Percentiles rank a stretch among this genome's conserved stretches.
These are phyloP conservation scores for Lachancea waltii DNA, from an alignment of 805 yeast species.

Conservation along the genomic window DNA sequence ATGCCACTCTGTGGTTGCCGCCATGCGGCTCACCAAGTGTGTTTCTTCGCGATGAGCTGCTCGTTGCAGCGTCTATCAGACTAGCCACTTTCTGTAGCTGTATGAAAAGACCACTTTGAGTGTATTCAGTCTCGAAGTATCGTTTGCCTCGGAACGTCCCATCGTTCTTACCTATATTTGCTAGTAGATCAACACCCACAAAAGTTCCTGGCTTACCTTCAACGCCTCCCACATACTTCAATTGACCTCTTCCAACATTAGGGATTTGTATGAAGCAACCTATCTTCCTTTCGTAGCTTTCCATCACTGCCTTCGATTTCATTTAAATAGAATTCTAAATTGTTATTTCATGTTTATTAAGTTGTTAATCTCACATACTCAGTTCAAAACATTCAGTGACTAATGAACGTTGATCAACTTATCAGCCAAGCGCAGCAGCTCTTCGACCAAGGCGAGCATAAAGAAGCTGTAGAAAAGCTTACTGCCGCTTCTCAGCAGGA, in stretches of 20 bases:
- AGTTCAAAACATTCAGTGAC: no score
- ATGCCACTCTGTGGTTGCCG: slow-evolving; percentile 10
- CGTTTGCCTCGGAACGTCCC: slow-evolving; percentile 71
- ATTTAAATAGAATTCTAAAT: background rate
- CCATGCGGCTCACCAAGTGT: slow-evolving; percentile 11
- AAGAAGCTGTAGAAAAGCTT: slow-evolving; percentile 25
- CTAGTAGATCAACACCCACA: slow-evolving; percentile 83
- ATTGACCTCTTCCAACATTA: slow-evolving; percentile 60
- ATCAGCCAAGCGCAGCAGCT: slow-evolving; percentile 21
- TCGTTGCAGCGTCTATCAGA: slow-evolving; percentile 19
- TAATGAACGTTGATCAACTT: slow-evolving; percentile 15
- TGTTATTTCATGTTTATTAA: background rate
- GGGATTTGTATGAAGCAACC: slow-evolving; percentile 45
- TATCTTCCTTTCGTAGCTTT: slow-evolving; percentile 21
- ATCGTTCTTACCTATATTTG: slow-evolving; percentile 68
- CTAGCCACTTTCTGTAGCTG: slow-evolving; percentile 42
- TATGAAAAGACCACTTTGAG: slow-evolving; percentile 71
- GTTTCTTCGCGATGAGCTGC: slow-evolving; percentile 14
- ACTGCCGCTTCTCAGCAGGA: slow-evolving; percentile 24
- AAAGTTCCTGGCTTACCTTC: slow-evolving; percentile 66
- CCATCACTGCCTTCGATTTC: no score
- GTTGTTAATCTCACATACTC: background rate
- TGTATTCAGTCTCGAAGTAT: slow-evolving; percentile 59
- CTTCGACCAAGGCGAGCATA: slow-evolving; percentile 21
- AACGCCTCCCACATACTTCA: slow-evolving; percentile 68